Base-by-base conservation (phyloP, 1,284 basidiomycete genomes). In the Moesziomyces globuligerus region DNA sequence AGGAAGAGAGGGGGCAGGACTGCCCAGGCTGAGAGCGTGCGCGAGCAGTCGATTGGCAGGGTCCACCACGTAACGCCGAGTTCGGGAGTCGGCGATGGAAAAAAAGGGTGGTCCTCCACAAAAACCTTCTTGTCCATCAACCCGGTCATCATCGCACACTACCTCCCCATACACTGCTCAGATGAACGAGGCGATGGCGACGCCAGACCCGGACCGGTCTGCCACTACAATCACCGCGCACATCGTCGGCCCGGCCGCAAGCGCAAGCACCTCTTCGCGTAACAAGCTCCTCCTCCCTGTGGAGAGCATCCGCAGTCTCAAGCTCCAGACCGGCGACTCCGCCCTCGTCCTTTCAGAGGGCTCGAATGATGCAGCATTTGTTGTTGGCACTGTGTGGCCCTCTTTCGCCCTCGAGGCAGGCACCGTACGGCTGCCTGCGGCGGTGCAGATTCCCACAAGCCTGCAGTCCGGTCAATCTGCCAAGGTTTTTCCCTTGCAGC, bases 301-400 rank as follows among this genome's bases (percentile, higher is more conserved):
- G 29, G 57, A 65, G 7, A 37, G 44, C 29, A 65, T 71, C 26
- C 68, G 68, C 50, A 40, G 49, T 0, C 37, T 65, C n/a, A 61
- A 57, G 41, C 37, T 71, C 10, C 68, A 66, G 28, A 71, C 68
- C 2, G 68, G 68, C 11, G 68, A 71, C 47, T 57, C 51, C 9
- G 53, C 65, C 10, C 34, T 59, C 8, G 18, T 66, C 13, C 23
- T 26, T 11, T 21, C 56, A 7, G 48, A 47, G 9, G 34, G 18
- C 0, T 13, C 34, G 0, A 20, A 32, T 1, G 34, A 34, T 11
- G 23, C 5, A 0, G 3, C 4, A 17, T 60, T 61, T 23, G 17
- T 44, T 9, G 47, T 66, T 1, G 68, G 68, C 20, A 50, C 61
- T 5, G 48, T 71, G 4, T 71, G 68, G 68, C 68, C 68, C 1